These are phyloP conservation scores for Xylariomycetidae sp. DNA, from an alignment of 2,329 filamentous ascomycete genomes.

Conservation along the genomic window DNA sequence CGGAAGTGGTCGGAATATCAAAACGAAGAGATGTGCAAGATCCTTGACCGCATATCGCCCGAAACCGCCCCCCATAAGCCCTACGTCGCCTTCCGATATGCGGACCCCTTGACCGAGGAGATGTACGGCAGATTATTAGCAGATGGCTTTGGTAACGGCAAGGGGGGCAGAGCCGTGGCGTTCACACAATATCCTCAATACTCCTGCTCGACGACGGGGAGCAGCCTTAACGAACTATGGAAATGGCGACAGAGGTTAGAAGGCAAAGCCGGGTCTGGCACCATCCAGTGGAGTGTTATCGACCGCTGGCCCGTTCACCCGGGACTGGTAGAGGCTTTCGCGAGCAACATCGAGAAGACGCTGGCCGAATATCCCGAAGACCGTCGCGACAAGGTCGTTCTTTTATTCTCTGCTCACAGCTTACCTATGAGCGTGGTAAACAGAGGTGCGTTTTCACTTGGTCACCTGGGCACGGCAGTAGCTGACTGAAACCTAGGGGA, in stretches of 20 bases:
- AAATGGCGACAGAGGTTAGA: constrained; percentile 90
- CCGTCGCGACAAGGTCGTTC: constrained; percentile 70
- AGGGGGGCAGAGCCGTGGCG: constrained; percentile 87
- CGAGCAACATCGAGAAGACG: constrained; percentile 83
- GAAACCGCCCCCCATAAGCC: constrained; percentile 95
- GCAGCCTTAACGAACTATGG: constrained; percentile 95
- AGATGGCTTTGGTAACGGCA: constrained; percentile 87
- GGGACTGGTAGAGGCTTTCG: constrained; percentile 87
- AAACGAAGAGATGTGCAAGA: constrained; percentile 92
- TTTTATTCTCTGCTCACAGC: constrained; percentile 93
- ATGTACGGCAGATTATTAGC: constrained; percentile 80
- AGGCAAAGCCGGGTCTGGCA: constrained; percentile 64
- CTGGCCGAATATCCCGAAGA: constrained; percentile 80
- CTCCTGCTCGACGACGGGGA: constrained; percentile 94
- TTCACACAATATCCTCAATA: constrained; percentile 99
- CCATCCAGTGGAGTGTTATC: constrained; percentile 94
- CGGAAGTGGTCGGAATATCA: constrained; percentile 98
- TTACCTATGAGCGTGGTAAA: constrained; percentile 97
- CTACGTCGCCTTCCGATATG: constrained; percentile 96
- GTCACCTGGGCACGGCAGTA: neutral
- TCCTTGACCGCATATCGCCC: constrained; percentile 84
- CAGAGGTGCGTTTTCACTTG: constrained; percentile 53
- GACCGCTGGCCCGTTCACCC: constrained; percentile 94
- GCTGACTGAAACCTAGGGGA: constrained; percentile 58
- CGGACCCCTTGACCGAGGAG: constrained; percentile 86